Percentiles rank a stretch among this genome's conserved stretches.
Conservation (phyloP, 768 basidiomycete species). For the Pleurotus platypus region DNA sequence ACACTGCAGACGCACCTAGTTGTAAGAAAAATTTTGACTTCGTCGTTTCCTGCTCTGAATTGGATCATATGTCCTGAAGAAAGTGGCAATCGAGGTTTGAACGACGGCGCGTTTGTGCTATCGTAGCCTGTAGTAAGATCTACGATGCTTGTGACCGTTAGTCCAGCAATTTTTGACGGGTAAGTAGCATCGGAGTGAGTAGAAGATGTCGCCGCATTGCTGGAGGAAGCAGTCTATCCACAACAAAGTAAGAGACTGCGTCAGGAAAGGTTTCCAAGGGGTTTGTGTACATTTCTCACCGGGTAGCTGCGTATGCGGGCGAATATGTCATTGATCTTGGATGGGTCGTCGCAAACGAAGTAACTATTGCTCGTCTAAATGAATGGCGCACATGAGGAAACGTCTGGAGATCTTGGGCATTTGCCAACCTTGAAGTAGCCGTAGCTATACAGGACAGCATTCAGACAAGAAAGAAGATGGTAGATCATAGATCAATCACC, state of each 20-base stretch:
- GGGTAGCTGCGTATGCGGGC: conserved; percentile 56
- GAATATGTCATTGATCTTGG: conserved; percentile 70
- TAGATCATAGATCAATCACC: conserved; percentile 29
- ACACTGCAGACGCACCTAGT: conserved; percentile 43
- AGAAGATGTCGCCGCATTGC: conserved; percentile 12
- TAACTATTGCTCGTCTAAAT: conserved; percentile 77
- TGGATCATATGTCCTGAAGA: conserved; percentile 87
- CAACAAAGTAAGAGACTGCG: background rate
- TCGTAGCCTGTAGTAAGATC: conserved; percentile 82
- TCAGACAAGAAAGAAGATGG: background rate
- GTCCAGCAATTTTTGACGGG: conserved; percentile 56
- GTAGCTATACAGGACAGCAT: conserved; percentile 41
- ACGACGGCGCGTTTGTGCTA: conserved; percentile 65
- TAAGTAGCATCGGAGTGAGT: conserved; percentile 36
- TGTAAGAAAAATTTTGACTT: conserved; percentile 61
- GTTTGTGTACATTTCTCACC: conserved; percentile 21
- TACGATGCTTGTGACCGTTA: conserved; percentile 58
- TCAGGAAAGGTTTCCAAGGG: background rate
- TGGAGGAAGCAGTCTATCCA: background rate
- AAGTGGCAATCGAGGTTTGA: conserved; percentile 58
- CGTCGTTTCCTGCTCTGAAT: conserved; percentile 54
- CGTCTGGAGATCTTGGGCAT: too few species aligned
- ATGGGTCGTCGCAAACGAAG: conserved; percentile 68
- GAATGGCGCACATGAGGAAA: background rate
- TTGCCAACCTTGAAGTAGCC: conserved; percentile 67